Conservation (phyloP, 192 early-diverging fungal genomes). For the Coemansia sp. region DNA sequence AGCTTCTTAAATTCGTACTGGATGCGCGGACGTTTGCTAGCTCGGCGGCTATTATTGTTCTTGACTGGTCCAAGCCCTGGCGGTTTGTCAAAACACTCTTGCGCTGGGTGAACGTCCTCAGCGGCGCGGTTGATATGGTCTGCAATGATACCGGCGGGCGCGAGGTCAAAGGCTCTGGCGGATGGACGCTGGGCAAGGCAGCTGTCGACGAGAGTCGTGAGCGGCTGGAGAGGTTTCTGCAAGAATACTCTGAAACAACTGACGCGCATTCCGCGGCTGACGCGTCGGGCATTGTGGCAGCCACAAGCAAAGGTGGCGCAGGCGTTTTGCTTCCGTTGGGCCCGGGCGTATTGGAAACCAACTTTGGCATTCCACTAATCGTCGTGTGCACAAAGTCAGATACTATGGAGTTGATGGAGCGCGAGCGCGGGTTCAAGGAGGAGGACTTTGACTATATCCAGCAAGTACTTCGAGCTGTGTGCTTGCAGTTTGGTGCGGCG, state of each 20-base stretch:
- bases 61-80: constrained; percentile 95
- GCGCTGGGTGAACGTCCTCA: constrained; percentile 76
- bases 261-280: constrained; percentile 21
- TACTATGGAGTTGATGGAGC: constrained; percentile 70
- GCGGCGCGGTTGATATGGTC: constrained; percentile 59
- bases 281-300: constrained; percentile 5
- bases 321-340: constrained; percentile 71
- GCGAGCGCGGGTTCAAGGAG: constrained; percentile 82
- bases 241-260: constrained; percentile 68
- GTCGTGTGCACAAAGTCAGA: constrained; percentile 89
- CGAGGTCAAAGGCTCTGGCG: constrained; percentile 54
- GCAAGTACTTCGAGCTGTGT: constrained; percentile 85
- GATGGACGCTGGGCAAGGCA: constrained; percentile 69
- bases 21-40: constrained; percentile 65
- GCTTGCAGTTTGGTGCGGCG: constrained; percentile 87
- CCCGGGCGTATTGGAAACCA: constrained; percentile 78
- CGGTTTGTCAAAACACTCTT: constrained; percentile 78
- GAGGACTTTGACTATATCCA: constrained; percentile 97
- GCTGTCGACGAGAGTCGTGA: constrained; percentile 73
- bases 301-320: constrained; percentile 10
- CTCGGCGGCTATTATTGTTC: constrained; percentile 71
- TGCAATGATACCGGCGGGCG: constrained; percentile 35
- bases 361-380: constrained; percentile 87
- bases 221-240: constrained; percentile 67
- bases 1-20: constrained; percentile 73